Conservation (phyloP, 2,329 filamentous ascomycete species). For the Exophiala sp. region DNA sequence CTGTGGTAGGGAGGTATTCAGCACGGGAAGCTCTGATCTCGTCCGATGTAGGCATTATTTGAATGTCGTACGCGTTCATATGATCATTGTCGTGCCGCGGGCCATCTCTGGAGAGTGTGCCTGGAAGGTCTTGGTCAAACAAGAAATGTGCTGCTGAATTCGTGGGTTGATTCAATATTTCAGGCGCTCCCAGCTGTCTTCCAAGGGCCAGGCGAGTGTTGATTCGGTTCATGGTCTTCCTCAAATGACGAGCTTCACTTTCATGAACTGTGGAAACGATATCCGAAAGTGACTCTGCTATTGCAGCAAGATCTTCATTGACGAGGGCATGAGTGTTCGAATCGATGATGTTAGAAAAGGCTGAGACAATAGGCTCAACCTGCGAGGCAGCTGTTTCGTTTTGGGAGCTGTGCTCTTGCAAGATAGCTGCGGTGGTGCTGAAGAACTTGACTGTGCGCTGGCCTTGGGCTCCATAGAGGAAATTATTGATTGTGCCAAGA, state of each 20-base stretch:
- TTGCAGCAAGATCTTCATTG: constrained; percentile 2
- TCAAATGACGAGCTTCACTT: not conserved
- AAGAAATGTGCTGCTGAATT: not conserved
- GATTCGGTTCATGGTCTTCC: not conserved
- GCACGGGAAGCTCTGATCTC: not conserved
- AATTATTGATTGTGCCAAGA: constrained; percentile 38
- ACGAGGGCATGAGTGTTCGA: constrained; percentile 27
- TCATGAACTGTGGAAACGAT: not conserved
- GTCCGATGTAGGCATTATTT: constrained; percentile 26
- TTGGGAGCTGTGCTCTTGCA: constrained; percentile 2
- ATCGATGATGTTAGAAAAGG: constrained; percentile 27
- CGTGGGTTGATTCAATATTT: constrained; percentile 21
- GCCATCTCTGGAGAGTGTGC: constrained; percentile 10
- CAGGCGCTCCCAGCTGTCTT: constrained; percentile 14
- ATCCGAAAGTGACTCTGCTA: not conserved
- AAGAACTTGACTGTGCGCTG: constrained; percentile 33
- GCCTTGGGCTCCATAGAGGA: constrained; percentile 55
- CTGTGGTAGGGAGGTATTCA: no score
- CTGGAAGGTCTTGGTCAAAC: constrained; percentile 29
- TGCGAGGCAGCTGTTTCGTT: constrained; percentile 23
- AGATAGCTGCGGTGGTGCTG: constrained; percentile 31
- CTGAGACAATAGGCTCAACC: not conserved
- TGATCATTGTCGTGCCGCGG: not conserved
- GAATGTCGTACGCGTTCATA: constrained; percentile 14
- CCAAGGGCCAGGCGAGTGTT: constrained; percentile 1